Percentiles rank a stretch among this genome's conserved stretches.
These are phyloP conservation scores for Cnidoscolus chayamansa DNA, from an alignment of 441 rosid genomes.

Conservation along the genomic window DNA sequence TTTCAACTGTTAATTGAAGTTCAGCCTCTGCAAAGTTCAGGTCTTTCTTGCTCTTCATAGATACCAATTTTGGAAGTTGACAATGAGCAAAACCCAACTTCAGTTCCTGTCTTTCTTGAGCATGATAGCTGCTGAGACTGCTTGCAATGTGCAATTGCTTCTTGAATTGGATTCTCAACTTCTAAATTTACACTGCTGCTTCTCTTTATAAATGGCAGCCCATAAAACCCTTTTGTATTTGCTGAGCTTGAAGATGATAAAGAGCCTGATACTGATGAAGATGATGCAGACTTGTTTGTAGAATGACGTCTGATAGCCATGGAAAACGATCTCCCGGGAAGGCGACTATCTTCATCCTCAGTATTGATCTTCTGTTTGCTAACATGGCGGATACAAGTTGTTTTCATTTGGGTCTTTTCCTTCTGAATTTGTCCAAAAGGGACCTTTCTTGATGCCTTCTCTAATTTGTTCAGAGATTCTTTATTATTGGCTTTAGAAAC, in stretches of 20 bases:
- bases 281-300: conserved; percentile 42
- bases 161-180: conserved; percentile 73
- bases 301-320: conserved; percentile 61
- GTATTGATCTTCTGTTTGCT: conserved; percentile 22
- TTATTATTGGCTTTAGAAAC: conserved; percentile 29
- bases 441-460: conserved; percentile 30
- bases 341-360: conserved; percentile 30
- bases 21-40: conserved; percentile 53
- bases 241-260: conserved; percentile 54
- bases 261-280: conserved; percentile 36
- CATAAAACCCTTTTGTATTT: conserved; percentile 49
- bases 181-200: conserved; percentile 65
- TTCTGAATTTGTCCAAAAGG: conserved; percentile 55
- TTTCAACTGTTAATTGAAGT: background rate
- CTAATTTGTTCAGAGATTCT: conserved; percentile 29
- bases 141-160: conserved; percentile 94
- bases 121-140: conserved; percentile 51
- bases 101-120: conserved; percentile 39
- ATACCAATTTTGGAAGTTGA: conserved; percentile 46
- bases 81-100: conserved; percentile 52
- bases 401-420: conserved; percentile 16
- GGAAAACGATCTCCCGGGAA: conserved; percentile 74
- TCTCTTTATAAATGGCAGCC: conserved; percentile 55
- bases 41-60: conserved; percentile 58
- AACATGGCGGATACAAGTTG: conserved; percentile 18